These are phyloP conservation scores for Dioscorea zingiberensis DNA, from an alignment of 106 monocot species.

Conservation along the genomic window DNA sequence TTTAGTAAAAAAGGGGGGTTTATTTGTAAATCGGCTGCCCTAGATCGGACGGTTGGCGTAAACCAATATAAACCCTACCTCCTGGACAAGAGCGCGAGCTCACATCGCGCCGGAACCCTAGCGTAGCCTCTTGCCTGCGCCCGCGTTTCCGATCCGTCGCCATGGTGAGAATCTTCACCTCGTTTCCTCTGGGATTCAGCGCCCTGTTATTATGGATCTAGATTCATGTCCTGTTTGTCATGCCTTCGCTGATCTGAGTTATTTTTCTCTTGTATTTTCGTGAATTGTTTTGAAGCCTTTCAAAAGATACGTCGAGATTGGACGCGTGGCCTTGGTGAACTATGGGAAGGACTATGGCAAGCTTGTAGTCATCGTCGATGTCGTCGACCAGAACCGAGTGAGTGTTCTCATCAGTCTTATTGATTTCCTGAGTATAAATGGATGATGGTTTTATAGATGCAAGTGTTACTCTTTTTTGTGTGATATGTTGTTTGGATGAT, in stretches of 20 bases:
- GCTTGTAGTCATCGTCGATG: conserved; percentile 63
- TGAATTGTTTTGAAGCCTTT: conserved; percentile 23
- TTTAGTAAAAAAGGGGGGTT: too few relatives aligned
- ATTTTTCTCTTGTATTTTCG: too few relatives aligned
- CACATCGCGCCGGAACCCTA: too few relatives aligned
- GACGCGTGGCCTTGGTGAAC: conserved; percentile 54
- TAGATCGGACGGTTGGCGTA: not conserved
- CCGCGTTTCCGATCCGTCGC: not conserved
- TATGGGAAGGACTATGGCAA: conserved; percentile 74
- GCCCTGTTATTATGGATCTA: too few relatives aligned
- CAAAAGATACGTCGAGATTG: conserved; percentile 64
- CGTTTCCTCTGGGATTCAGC: too few relatives aligned
- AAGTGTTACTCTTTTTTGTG: too few relatives aligned
- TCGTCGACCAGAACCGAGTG: conserved; percentile 60
- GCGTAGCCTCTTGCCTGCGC: not conserved
- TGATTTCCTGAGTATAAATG: too few relatives aligned
- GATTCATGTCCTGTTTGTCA: too few relatives aligned
- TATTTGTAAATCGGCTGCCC: not conserved
- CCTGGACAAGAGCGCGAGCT: too few relatives aligned
- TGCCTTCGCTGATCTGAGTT: too few relatives aligned
- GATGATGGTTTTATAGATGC: too few relatives aligned
- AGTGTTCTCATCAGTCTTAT: not conserved
- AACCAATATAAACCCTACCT: not conserved
- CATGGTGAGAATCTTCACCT: conserved; percentile 1
- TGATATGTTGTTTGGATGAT: too few relatives aligned